Conservation (phyloP, 1,284 basidiomycete genomes). For the Irpex rosettiformis region DNA sequence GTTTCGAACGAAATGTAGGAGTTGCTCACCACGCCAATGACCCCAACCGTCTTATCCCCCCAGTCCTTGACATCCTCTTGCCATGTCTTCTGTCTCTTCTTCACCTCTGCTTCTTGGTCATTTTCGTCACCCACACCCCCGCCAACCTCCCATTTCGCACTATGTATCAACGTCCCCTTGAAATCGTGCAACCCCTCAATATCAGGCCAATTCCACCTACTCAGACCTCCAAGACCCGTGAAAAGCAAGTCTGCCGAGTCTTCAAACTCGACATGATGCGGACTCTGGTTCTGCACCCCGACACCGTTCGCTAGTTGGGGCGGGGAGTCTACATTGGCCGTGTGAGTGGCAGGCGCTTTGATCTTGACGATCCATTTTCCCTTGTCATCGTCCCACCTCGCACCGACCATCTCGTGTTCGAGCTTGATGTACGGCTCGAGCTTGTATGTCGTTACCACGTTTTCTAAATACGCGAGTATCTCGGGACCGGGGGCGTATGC, state of each 20-base stretch:
- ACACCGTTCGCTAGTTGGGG: no score
- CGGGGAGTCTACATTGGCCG: not conserved
- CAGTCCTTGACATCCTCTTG: constrained; percentile 44
- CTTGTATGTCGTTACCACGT: constrained; percentile 51
- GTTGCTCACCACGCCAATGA: constrained; percentile 57
- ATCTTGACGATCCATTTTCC: constrained; percentile 53
- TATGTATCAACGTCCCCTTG: constrained; percentile 23
- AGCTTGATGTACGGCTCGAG: constrained; percentile 48
- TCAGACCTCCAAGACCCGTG: constrained; percentile 15
- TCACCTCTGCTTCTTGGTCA: not conserved
- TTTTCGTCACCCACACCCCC: not conserved
- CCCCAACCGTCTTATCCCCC: constrained; percentile 52
- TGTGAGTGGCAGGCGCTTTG: constrained; percentile 10
- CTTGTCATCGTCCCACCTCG: constrained; percentile 42
- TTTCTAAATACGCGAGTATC: constrained; percentile 48
- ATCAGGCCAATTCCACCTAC: constrained; percentile 20
- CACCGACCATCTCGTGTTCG: constrained; percentile 45
- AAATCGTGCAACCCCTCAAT: constrained; percentile 17
- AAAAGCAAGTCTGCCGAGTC: constrained; percentile 21
- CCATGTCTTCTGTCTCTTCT: constrained; percentile 4
- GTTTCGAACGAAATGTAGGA: not conserved
- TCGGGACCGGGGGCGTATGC: constrained; percentile 56
- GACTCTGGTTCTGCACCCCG: no score
- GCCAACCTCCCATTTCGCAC: constrained; percentile 50
- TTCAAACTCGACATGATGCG: constrained; percentile 18